Evolutionary conservation across 164 flowering plant species (phyloP).

Genomic region (Nelumbo lutea): DNA sequence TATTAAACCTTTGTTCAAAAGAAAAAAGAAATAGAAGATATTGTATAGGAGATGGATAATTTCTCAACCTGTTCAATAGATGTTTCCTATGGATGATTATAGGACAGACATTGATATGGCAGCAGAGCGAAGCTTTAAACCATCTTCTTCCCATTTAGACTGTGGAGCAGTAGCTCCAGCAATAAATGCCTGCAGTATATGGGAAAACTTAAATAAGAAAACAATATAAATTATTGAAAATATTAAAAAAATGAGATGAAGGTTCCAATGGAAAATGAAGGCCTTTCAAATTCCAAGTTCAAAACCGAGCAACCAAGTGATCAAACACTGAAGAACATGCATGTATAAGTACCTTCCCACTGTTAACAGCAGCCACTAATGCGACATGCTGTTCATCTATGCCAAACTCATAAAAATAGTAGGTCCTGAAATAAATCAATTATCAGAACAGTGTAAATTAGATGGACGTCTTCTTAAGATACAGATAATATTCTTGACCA

Average conservation of each 20-base stretch:
- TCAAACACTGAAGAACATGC: not conserved
- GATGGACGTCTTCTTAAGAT: not conserved
- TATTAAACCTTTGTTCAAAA: not conserved
- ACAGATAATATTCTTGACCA: not conserved
- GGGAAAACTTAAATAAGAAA: not conserved
- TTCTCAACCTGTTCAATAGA: constrained; percentile 10
- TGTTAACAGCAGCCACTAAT: constrained; percentile 71
- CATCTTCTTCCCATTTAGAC: constrained; percentile 79
- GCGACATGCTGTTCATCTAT: constrained; percentile 66
- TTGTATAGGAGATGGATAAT: not conserved
- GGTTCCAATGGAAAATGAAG: not conserved
- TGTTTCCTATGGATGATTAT: constrained; percentile 20
- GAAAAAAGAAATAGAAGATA: not conserved
- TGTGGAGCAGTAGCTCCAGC: constrained; percentile 89
- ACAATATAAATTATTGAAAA: not conserved
- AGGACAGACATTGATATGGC: constrained; percentile 74
- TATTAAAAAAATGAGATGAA: not conserved
- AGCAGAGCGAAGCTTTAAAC: constrained; percentile 87
- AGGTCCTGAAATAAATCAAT: constrained; percentile 52
- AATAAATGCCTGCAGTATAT: constrained; percentile 48
- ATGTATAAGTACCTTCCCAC: constrained; percentile 61
- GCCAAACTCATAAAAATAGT: constrained; percentile 87
- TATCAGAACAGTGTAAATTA: not conserved
- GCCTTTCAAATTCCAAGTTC: not conserved
- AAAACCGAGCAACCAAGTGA: not conserved